These are phyloP conservation scores for Bretschneidera sinensis DNA, from an alignment of 345 rosid genomes.

Conservation along the genomic window DNA sequence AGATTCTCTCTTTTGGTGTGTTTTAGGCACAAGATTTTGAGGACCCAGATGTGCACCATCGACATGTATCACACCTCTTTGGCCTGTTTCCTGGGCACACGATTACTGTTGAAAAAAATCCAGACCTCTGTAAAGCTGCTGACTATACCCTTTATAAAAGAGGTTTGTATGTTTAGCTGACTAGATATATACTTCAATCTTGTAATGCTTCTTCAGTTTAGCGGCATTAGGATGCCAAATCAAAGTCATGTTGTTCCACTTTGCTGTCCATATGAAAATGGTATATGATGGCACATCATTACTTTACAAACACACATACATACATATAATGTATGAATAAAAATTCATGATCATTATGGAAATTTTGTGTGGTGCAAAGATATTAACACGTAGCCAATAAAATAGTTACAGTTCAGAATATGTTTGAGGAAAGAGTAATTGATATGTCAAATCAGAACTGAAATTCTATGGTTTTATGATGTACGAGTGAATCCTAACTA, in stretches of 20 bases:
- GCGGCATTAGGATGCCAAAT: background rate
- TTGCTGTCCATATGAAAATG: no score
- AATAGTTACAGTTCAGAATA: no score
- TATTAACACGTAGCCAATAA: no score
- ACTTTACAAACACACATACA: no score
- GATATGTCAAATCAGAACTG: no score
- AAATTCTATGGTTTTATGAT: no score
- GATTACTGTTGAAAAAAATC: conserved; percentile 55
- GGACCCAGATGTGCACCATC: conserved; percentile 77
- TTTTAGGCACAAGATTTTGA: conserved; percentile 67
- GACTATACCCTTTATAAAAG: conserved; percentile 59
- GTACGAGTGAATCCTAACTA: no score
- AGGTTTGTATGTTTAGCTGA: conserved; percentile 39
- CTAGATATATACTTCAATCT: background rate
- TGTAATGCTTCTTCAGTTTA: background rate
- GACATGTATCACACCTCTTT: conserved; percentile 89
- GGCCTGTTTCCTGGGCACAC: conserved; percentile 93
- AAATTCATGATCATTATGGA: no score
- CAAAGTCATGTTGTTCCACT: background rate
- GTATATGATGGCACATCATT: no score
- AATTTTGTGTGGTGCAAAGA: no score
- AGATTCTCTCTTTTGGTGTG: background rate
- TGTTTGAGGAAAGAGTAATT: no score
- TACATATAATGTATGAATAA: no score
- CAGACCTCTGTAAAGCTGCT: conserved; percentile 79